Conservation (phyloP, 2,329 filamentous ascomycete species). For the Claviceps capensis region DNA sequence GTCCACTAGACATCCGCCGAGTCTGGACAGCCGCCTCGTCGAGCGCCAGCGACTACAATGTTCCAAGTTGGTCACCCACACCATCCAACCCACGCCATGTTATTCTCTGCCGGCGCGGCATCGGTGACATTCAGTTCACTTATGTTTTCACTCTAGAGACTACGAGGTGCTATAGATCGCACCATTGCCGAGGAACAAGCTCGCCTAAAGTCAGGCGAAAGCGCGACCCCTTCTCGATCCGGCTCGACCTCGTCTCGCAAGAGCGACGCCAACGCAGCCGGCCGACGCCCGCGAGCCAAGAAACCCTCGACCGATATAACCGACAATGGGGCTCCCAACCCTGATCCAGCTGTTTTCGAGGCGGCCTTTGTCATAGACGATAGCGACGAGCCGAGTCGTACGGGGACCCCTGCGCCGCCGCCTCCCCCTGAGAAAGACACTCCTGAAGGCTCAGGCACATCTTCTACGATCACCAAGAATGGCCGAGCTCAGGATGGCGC, state of each 20-base stretch:
- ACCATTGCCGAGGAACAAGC: slow-evolving; percentile 87
- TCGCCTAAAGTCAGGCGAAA: slow-evolving; percentile 47
- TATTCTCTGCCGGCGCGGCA: neutral
- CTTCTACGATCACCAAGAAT: slow-evolving; percentile 6
- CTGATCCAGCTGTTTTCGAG: slow-evolving; percentile 81
- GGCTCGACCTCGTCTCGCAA: slow-evolving; percentile 24
- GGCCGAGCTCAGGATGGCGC: slow-evolving; percentile 11
- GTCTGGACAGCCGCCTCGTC: neutral
- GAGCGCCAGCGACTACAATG: slow-evolving; percentile 11
- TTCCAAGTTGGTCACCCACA: slow-evolving; percentile 16
- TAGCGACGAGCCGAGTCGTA: slow-evolving; percentile 52
- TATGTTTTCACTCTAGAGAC: slow-evolving; percentile 30
- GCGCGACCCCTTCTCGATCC: slow-evolving; percentile 26
- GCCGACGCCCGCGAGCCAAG: slow-evolving; percentile 23
- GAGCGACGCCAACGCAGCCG: slow-evolving; percentile 20
- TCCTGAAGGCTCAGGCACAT: slow-evolving; percentile 8
- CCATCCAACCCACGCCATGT: neutral
- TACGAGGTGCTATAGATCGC: slow-evolving; percentile 74
- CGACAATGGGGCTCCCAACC: slow-evolving; percentile 34
- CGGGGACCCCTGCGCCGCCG: slow-evolving; percentile 40
- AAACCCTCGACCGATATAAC: slow-evolving; percentile 22
- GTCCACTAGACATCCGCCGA: slow-evolving; percentile 1
- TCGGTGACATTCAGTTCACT: neutral
- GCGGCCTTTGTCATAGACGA: slow-evolving; percentile 79
- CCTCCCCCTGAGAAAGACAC: slow-evolving; percentile 22